phyloP scores from a whole-genome alignment of 305 asterid genomes.

The Fraxinus velutina region DNA sequence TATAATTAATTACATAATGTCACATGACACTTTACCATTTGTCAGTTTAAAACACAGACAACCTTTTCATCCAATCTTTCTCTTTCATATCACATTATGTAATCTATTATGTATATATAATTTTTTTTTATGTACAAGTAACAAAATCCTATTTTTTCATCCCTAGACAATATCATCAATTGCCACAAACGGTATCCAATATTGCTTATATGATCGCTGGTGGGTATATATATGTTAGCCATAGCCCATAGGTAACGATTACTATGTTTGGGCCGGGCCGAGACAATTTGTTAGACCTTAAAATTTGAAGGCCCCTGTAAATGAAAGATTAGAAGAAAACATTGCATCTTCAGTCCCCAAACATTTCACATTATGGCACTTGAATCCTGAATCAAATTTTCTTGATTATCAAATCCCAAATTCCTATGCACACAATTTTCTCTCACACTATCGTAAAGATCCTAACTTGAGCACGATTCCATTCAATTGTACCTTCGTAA shows the following conservation, averaged over 20 bases:
- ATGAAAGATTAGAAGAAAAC: neutral
- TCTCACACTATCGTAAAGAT: neutral
- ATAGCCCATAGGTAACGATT: neutral
- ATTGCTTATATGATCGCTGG: too few species aligned
- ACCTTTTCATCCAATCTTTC: too few species aligned
- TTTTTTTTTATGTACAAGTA: too few species aligned
- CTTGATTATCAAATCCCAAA: neutral
- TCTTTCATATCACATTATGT: too few species aligned
- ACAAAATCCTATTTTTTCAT: too few species aligned
- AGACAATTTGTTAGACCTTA: neutral
- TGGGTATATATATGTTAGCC: neutral
- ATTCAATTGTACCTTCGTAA: neutral
- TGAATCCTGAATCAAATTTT: neutral
- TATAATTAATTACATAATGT: too few species aligned
- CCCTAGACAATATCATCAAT: neutral
- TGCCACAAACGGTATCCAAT: neutral
- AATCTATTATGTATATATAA: too few species aligned
- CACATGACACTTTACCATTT: too few species aligned
- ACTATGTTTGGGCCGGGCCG: neutral
- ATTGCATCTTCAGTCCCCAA: neutral
- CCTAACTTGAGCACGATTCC: neutral
- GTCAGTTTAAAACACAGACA: too few species aligned
- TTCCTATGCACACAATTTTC: neutral
- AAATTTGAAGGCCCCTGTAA: neutral
- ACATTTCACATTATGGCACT: neutral